A percentile compares a stretch with the other conserved stretches of the same genome.
These are phyloP conservation scores for Penicillium brasilianum DNA, from an alignment of 2,329 filamentous ascomycete species.

Conservation along the genomic window DNA sequence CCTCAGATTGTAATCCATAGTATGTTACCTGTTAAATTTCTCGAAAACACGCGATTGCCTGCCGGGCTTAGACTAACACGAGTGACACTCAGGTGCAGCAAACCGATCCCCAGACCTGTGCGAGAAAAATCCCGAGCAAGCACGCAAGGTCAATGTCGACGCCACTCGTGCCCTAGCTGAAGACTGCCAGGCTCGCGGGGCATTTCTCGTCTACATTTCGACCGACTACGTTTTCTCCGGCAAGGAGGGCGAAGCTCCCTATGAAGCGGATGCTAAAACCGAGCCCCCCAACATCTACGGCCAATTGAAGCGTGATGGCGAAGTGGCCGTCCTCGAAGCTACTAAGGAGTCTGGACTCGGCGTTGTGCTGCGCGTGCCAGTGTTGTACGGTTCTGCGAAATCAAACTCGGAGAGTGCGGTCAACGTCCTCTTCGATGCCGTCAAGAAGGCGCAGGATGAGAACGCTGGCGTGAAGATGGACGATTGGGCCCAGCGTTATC, in stretches of 20 bases:
- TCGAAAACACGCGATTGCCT: not conserved
- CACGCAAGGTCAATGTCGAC: constrained; percentile 73
- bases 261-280: constrained; percentile 67
- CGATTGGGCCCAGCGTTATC: constrained; percentile 82
- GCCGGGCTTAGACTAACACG: constrained; percentile 16
- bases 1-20: constrained; percentile 82
- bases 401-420: constrained; percentile 77
- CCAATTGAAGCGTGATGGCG: constrained; percentile 73
- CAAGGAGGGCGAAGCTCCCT: constrained; percentile 81
- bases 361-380: constrained; percentile 77
- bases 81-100: constrained; percentile 67
- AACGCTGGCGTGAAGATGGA: constrained; percentile 75
- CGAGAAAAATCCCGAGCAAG: constrained; percentile 76
- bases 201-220: constrained; percentile 66
- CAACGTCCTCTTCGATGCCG: constrained; percentile 76
- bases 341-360: constrained; percentile 61
- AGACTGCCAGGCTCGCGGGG: constrained; percentile 62
- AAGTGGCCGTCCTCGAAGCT: constrained; percentile 70
- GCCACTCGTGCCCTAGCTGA: constrained; percentile 70
- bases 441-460: constrained; percentile 73
- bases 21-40: constrained; percentile 48
- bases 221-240: constrained; percentile 81
- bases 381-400: constrained; percentile 80
- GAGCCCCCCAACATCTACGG: constrained; percentile 80
- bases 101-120: constrained; percentile 89